Conservation (phyloP, 768 basidiomycete species). For the Fomitopsis pulvina region DNA sequence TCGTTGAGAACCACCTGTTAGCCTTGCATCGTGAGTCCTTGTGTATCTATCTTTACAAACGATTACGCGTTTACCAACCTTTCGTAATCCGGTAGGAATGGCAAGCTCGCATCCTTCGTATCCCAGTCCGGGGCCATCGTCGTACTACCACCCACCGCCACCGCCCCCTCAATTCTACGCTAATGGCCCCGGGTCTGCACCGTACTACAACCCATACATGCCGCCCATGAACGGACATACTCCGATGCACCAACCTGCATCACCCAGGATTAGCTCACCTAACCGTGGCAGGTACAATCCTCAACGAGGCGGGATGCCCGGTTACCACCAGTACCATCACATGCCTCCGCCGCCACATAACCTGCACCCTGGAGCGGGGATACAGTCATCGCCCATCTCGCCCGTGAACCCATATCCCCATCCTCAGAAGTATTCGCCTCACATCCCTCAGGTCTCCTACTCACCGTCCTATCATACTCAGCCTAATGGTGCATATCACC, state of each 20-base stretch:
- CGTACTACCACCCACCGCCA: slow-evolving; percentile 21
- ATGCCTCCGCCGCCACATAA: slow-evolving; percentile 24
- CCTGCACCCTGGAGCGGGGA: slow-evolving; percentile 18
- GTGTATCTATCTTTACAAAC: neutral
- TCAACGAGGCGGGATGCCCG: slow-evolving; percentile 31
- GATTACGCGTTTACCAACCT: slow-evolving; percentile 3
- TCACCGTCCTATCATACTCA: slow-evolving; percentile 23
- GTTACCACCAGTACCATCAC: slow-evolving; percentile 33
- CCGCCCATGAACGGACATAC: slow-evolving; percentile 35
- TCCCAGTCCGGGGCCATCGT: slow-evolving; percentile 28
- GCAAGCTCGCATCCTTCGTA: slow-evolving; percentile 26
- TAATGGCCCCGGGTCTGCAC: slow-evolving; percentile 15
- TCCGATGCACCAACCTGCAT: slow-evolving; percentile 29
- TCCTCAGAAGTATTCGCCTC: slow-evolving; percentile 26
- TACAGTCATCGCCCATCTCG: slow-evolving; percentile 20
- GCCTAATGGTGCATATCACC: slow-evolving; percentile 26
- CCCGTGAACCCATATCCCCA: slow-evolving; percentile 24
- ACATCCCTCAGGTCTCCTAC: slow-evolving; percentile 22
- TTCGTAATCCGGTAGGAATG: slow-evolving; percentile 15
- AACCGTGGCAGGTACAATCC: slow-evolving; percentile 31
- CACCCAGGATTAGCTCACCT: slow-evolving; percentile 28
- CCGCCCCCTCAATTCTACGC: slow-evolving; percentile 21
- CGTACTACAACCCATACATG: slow-evolving; percentile 27
- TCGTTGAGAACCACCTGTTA: neutral
- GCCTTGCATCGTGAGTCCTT: neutral